Evolutionary conservation across 2,329 filamentous ascomycete genomes (phyloP), one percentile per base, ranked within the genome.

Genomic region (Fusarium sp.): DNA sequence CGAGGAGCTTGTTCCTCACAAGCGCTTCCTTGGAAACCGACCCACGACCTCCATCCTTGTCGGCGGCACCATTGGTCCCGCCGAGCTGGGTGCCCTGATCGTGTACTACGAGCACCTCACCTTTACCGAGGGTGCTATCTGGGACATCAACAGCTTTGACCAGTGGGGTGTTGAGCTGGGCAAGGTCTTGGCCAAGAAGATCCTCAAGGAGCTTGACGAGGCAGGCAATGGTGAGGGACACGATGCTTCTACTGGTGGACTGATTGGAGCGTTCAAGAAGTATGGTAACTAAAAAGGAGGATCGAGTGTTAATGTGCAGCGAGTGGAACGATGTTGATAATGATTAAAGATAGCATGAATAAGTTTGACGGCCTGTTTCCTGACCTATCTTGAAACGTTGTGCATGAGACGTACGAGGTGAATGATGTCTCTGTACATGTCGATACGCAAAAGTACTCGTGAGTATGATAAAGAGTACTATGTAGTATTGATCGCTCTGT

Each of bases 71-170:
- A 98, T 99, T 82, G 98, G 96, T 24, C 96, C 96, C 14, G 94
- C 92, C 48, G 95, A 97, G 79, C 90, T 99, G 54, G 96, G 96
- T 81, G 96, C 96, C 8, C 86, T 99, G 78, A 99, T 99, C 79
- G 96, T 95, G 75, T 99, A 98, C 89, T 99, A 99, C 85, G 96
- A 99, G 89, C 96, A 99, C 86, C 86, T 98, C 71, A 98, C 96
- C 64, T 99, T 99, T 84, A 97, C 94, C 42, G 96, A 99, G 87
- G 96, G 96, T 79, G 96, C 95, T 59, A 89, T 99, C 82, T 99
- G 96, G 96, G 97, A 98, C 87, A 98, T 99, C 88, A 99, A 99
- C 90, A 95, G 92, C 81, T 99, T 98, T 82, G 96, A 99, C 86
- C 96, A 99, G 88, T 99, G 96, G 96, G 96, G 96, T 85, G 96